Base-by-base conservation (phyloP, 2,329 filamentous ascomycete species). In the Fusarium sp. region DNA sequence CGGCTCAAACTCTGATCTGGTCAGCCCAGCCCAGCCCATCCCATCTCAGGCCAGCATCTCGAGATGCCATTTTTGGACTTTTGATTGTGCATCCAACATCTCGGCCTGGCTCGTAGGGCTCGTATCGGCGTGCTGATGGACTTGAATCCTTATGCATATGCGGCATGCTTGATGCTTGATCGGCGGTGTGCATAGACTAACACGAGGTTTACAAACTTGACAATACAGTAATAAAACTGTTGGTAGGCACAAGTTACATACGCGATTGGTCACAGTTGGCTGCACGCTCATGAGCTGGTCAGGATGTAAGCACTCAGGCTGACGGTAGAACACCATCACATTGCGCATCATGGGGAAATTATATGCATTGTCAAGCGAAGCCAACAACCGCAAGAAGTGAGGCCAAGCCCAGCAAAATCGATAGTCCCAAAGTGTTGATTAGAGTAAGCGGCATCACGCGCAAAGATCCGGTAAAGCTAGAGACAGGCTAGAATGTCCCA, bases 81-180 rank as follows among this genome's bases (percentile, higher is more conserved):
- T 28, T 31, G 19, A 26, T 35, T 45, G 13, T 42, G 35, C 41
- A 54, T 43, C 41, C 41, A 24, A 43, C 26, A 47, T 42, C 41
- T 59, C 42, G 54, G 41, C 51, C 47, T 57, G 58, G 58, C 34
- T 36, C 38, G 34, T 65, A 65, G 53, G 61, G 57, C 61, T 65
- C 61, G 61, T 65, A 65, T 65, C 57, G 47, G 61, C 57, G 50
- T 51, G 50, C 34, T 51, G 31, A 62, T 53, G 47, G 58, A 59
- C 55, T 19, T 47, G 40, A 52, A 55, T 54, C 28, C 40, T 47
- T 40, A 60, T 61, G 57, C 49, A 60, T 42, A 52, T 42, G 44
- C 38, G 31, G 24, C 42, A 56, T 53, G 43, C 53, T 19, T 19
- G 19, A 31, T 9, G 29, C 29, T 52, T 49, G 58, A 53, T 62